Percentiles rank a stretch among this genome's conserved stretches.
Evolutionary conservation across 805 yeast genomes (phyloP).

Genomic region (Ogataea glucozyma): DNA sequence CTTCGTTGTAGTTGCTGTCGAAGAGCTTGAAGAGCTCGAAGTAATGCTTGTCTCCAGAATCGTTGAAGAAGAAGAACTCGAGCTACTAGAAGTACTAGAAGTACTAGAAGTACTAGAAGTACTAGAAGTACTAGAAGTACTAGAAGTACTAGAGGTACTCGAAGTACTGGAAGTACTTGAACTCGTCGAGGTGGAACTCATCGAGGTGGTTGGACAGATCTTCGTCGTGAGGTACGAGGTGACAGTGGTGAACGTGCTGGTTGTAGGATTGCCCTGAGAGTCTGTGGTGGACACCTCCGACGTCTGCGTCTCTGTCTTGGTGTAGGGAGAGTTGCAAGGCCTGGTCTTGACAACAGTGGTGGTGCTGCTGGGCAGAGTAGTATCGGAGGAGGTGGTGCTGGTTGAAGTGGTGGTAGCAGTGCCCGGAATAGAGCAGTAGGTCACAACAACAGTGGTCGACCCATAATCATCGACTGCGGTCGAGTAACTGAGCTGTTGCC

Average conservation of each 20-base stretch:
- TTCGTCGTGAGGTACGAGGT: slow-evolving; percentile 10
- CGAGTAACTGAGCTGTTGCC: slow-evolving; percentile 24
- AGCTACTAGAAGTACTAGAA: slow-evolving; percentile 3
- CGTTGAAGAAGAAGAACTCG: background rate
- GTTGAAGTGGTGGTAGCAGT: slow-evolving; percentile 14
- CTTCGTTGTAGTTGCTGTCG: slow-evolving; percentile 4
- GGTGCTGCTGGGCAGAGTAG: slow-evolving; percentile 11
- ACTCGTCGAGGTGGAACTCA: slow-evolving; percentile 6
- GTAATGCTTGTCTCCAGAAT: no score
- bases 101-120: slow-evolving; percentile 5
- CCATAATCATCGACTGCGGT: slow-evolving; percentile 23
- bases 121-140: slow-evolving; percentile 5
- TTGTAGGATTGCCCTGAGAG: slow-evolving; percentile 6
- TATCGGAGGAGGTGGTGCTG: slow-evolving; percentile 9
- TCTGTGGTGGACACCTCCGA: slow-evolving; percentile 5
- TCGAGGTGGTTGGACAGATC: slow-evolving; percentile 7
- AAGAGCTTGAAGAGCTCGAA: slow-evolving; percentile 3
- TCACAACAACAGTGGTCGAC: slow-evolving; percentile 19
- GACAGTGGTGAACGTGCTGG: slow-evolving; percentile 6
- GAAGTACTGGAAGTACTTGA: slow-evolving; percentile 10
- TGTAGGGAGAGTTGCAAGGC: slow-evolving; percentile 23
- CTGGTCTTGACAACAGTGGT: slow-evolving; percentile 11
- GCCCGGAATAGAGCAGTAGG: slow-evolving; percentile 28
- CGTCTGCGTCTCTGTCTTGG: slow-evolving; percentile 14
- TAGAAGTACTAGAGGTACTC: slow-evolving; percentile 6